These are phyloP conservation scores for Candida dajiaensis DNA, from an alignment of 805 yeast species.

Conservation along the genomic window DNA sequence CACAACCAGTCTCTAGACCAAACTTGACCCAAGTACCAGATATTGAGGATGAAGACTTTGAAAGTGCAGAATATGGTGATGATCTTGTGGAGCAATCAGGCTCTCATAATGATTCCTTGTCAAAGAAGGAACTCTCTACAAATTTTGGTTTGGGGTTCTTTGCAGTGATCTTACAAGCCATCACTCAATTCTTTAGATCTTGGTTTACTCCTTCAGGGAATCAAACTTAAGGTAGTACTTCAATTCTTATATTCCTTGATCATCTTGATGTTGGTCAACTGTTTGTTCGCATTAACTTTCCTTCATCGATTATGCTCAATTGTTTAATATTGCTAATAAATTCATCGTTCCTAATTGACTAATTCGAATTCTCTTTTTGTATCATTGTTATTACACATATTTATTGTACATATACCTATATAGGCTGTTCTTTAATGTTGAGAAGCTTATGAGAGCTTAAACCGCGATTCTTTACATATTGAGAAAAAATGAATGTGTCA, in stretches of 20 bases:
- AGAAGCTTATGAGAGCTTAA: too few relatives aligned
- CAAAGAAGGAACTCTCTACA: not conserved
- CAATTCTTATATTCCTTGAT: too few relatives aligned
- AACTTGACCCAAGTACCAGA: not conserved
- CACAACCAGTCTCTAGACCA: conserved; percentile 5
- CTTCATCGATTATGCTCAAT: not conserved
- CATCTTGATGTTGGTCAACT: too few relatives aligned
- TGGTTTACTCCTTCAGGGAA: conserved; percentile 13
- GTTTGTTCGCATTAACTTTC: not conserved
- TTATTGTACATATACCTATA: too few relatives aligned
- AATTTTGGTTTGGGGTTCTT: conserved; percentile 14
- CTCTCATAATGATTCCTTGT: not conserved
- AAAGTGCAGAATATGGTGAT: not conserved
- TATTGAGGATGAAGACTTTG: not conserved
- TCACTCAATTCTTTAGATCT: conserved; percentile 19
- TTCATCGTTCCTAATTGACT: not conserved
- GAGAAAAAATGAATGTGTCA: not conserved
- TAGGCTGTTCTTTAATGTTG: too few relatives aligned
- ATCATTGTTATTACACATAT: too few relatives aligned
- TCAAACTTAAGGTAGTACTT: not conserved
- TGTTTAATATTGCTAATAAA: not conserved
- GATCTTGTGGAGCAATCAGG: not conserved
- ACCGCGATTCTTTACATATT: not conserved
- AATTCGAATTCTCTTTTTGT: too few relatives aligned
- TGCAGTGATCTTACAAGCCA: conserved; percentile 17